Evolutionary conservation across 305 asterid genomes (phyloP).

Genomic region (Fraxinus xanthoxyloides): DNA sequence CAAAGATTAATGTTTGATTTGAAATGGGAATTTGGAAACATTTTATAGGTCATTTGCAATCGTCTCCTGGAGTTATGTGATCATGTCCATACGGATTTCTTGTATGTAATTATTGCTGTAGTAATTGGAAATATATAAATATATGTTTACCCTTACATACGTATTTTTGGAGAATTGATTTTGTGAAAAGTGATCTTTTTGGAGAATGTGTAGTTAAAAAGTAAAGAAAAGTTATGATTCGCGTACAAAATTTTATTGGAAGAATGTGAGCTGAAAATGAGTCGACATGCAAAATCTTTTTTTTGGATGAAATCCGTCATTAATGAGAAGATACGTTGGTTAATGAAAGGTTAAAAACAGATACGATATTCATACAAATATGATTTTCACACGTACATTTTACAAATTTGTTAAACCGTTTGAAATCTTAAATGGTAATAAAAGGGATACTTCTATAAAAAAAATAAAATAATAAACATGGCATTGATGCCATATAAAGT

Average conservation of each 20-base stretch:
- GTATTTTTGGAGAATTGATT: neutral
- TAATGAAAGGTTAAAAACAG: neutral
- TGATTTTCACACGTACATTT: neutral
- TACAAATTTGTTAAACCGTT: neutral
- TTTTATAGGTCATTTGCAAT: neutral
- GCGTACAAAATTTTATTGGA: neutral
- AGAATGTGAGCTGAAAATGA: neutral
- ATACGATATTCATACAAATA: neutral
- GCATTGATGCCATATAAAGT: neutral
- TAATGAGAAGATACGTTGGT: neutral
- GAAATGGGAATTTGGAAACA: neutral
- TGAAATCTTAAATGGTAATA: neutral
- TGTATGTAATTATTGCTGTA: neutral
- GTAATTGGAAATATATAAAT: neutral
- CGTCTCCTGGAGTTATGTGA: neutral
- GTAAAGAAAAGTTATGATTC: neutral
- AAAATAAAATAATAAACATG: neutral
- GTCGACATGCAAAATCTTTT: neutral
- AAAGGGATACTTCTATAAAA: neutral
- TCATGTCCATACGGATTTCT: neutral
- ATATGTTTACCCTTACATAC: neutral
- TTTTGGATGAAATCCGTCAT: neutral
- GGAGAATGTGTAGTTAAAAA: neutral
- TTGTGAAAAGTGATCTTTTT: neutral
- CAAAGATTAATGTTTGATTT: neutral